Conservation (phyloP, 495 filamentous ascomycete species). For the Cryomyces antarcticus region DNA sequence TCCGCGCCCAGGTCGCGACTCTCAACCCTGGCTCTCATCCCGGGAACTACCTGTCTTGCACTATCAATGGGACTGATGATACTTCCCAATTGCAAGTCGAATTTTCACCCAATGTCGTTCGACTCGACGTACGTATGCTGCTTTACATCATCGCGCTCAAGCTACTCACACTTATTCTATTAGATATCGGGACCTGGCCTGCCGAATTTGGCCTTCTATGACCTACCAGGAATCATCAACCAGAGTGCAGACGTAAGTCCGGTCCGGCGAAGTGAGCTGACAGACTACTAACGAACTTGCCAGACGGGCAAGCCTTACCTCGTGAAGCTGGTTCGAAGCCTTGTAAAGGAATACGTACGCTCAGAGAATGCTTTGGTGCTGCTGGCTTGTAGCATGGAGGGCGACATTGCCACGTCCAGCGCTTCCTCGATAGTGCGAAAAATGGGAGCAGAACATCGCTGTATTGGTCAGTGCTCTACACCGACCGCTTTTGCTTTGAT, state of each 20-base stretch:
- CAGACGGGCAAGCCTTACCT: slow-evolving; percentile 38
- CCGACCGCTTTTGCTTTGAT: neutral
- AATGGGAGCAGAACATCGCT: slow-evolving; percentile 35
- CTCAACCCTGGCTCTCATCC: slow-evolving; percentile 33
- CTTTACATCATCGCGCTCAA: neutral
- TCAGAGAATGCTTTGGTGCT: slow-evolving; percentile 48
- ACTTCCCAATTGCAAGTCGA: slow-evolving; percentile 26
- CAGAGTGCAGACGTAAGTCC: slow-evolving; percentile 26
- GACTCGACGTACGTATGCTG: slow-evolving; percentile 25
- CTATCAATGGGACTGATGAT: slow-evolving; percentile 15
- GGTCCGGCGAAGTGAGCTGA: neutral
- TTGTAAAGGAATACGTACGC: slow-evolving; percentile 45
- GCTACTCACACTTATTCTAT: neutral
- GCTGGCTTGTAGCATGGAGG: slow-evolving; percentile 53
- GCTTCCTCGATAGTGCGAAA: slow-evolving; percentile 40
- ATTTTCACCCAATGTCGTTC: slow-evolving; percentile 62
- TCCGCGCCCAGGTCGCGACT: slow-evolving; percentile 52
- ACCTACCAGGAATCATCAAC: slow-evolving; percentile 62
- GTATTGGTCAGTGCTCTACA: slow-evolving; percentile 24
- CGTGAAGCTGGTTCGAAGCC: slow-evolving; percentile 42
- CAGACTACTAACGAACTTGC: neutral
- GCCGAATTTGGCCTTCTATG: slow-evolving; percentile 56
- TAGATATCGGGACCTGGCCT: slow-evolving; percentile 43
- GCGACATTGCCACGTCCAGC: slow-evolving; percentile 50
- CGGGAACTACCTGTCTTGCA: slow-evolving; percentile 27